Percentiles rank a stretch among this genome's conserved stretches.
Conservation (phyloP, 805 yeast genomes). For the Kuraishia borneana region DNA sequence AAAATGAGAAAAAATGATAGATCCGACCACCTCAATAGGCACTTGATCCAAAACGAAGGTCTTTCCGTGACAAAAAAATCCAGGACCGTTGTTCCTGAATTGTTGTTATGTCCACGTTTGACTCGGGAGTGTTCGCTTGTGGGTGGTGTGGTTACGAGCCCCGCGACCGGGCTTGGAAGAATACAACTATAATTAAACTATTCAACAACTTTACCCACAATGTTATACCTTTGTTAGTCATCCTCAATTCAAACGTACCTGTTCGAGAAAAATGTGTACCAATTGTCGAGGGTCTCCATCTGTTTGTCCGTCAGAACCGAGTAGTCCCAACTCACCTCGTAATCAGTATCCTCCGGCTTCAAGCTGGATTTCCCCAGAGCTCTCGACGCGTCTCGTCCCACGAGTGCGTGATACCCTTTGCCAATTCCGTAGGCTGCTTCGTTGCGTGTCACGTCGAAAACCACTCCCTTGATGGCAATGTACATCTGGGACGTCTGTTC, state of each 20-base stretch:
- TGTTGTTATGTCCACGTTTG: neutral
- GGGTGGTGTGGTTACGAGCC: neutral
- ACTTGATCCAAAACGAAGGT: neutral
- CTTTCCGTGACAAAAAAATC: neutral
- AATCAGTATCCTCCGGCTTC: constrained; percentile 37
- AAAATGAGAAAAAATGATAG: neutral
- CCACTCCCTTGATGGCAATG: constrained; percentile 65
- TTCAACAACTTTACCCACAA: constrained; percentile 26
- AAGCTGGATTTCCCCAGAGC: constrained; percentile 63
- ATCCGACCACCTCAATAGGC: neutral
- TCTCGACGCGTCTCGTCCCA: constrained; percentile 70
- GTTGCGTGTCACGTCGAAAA: constrained; percentile 70
- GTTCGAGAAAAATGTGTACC: constrained; percentile 56
- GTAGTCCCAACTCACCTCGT: constrained; percentile 32
- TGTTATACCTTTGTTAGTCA: constrained; percentile 22
- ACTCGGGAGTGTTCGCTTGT: neutral
- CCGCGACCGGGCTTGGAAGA: neutral
- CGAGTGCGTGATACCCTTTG: constrained; percentile 56
- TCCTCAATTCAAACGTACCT: constrained; percentile 12
- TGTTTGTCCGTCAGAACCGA: constrained; percentile 49
- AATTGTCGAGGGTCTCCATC: constrained; percentile 52
- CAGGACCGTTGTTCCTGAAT: neutral
- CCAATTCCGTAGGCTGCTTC: constrained; percentile 67
- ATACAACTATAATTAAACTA: constrained; percentile 1
- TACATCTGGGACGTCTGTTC: constrained; percentile 39